Conservation (phyloP, 139 green algal genomes). For the Chlorella ohadii region DNA sequence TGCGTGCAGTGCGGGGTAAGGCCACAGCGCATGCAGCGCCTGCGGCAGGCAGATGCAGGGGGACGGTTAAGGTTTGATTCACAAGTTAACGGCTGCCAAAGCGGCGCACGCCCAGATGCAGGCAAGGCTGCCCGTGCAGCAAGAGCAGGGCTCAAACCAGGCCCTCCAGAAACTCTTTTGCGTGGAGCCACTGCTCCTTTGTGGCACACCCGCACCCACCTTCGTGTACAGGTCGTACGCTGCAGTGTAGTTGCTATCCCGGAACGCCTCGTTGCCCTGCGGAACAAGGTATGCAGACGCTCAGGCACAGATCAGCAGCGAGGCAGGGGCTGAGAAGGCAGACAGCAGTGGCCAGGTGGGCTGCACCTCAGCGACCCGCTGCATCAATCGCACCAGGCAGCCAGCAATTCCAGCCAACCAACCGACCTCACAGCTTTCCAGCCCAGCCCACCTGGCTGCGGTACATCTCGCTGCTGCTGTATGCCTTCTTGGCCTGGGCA, state of each 20-base stretch:
- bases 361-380: too few relatives aligned
- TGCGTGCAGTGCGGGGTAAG: constrained; percentile 19
- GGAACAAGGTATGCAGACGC: neutral
- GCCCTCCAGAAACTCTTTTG: too few relatives aligned
- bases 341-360: neutral
- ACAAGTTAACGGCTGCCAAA: too few relatives aligned
- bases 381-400: too few relatives aligned
- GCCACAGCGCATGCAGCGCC: constrained; percentile 29
- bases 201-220: neutral
- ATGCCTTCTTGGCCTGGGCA: neutral
- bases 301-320: too few relatives aligned
- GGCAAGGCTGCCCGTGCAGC: too few relatives aligned
- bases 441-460: constrained; percentile 13
- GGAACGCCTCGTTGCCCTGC: constrained; percentile 46
- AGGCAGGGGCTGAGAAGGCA: neutral
- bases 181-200: neutral
- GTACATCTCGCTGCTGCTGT: constrained; percentile 30
- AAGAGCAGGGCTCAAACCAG: too few relatives aligned
- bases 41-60: neutral
- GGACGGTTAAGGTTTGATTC: neutral
- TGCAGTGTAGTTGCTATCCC: constrained; percentile 7
- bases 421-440: neutral
- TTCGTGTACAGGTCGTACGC: constrained; percentile 32
- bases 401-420: too few relatives aligned
- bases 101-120: too few relatives aligned